Conservation (phyloP, 2,329 filamentous ascomycete genomes). For the Amauroascus niger region DNA sequence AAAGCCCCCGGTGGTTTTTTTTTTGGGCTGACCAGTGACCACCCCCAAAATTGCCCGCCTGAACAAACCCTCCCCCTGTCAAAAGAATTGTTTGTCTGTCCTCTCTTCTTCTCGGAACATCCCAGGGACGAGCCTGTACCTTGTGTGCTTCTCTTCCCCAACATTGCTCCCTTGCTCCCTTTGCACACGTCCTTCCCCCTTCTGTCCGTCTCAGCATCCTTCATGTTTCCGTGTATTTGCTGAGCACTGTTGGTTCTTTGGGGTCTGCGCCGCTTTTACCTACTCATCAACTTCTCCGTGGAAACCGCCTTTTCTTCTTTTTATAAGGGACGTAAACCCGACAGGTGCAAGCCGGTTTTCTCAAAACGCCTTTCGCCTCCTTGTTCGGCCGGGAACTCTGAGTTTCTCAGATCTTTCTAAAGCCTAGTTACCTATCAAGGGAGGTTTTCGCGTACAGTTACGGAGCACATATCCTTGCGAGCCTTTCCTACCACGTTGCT, state of each 20-base stretch:
- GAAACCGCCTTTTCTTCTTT: too few species aligned
- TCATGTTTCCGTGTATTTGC: background rate
- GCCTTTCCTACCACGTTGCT: background rate
- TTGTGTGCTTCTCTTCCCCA: background rate
- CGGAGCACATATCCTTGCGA: too few species aligned
- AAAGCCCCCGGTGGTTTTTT: background rate
- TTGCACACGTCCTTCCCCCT: background rate
- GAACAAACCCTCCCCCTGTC: too few species aligned
- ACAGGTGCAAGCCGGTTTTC: background rate
- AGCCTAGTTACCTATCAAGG: background rate
- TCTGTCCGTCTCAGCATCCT: background rate
- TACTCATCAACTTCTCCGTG: background rate
- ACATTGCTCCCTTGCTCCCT: background rate
- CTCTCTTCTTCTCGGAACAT: too few species aligned
- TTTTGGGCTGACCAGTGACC: background rate
- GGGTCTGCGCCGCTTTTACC: background rate
- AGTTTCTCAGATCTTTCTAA: background rate
- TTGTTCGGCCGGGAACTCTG: background rate
- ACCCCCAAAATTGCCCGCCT: too few species aligned
- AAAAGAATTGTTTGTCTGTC: too few species aligned
- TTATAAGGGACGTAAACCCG: background rate
- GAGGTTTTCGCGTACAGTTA: too few species aligned
- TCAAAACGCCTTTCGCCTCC: background rate
- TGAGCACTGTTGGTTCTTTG: conserved; percentile 1
- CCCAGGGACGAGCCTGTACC: too few species aligned